Conservation (phyloP, 2,329 filamentous ascomycete genomes). For the Monosporascus sp. region DNA sequence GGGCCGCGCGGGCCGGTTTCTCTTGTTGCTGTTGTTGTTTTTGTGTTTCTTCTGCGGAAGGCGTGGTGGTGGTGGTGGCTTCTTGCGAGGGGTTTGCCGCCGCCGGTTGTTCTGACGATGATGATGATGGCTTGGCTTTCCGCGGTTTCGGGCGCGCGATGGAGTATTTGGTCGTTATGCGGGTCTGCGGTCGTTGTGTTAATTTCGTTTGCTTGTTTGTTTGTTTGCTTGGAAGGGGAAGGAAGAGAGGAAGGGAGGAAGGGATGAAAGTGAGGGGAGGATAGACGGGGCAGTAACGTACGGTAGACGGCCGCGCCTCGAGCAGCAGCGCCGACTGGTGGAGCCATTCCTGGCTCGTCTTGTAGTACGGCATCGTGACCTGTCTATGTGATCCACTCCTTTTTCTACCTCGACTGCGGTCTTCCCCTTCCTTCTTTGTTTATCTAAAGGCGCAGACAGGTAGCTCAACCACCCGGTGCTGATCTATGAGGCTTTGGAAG, state of each 20-base stretch:
- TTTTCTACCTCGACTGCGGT: neutral
- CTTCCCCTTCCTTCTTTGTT: neutral
- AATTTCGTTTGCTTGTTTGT: slow-evolving; percentile 6
- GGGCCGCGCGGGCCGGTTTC: slow-evolving; percentile 55
- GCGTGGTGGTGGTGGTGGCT: slow-evolving; percentile 23
- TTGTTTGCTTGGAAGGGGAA: neutral
- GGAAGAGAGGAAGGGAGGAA: neutral
- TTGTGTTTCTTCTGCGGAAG: slow-evolving; percentile 8
- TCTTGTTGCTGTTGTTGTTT: slow-evolving; percentile 12
- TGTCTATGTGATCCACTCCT: neutral
- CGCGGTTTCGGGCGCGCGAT: slow-evolving; percentile 43
- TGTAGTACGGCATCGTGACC: slow-evolving; percentile 68
- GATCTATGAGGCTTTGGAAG: too few relatives aligned
- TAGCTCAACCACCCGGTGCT: too few relatives aligned
- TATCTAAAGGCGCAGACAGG: neutral
- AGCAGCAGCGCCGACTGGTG: slow-evolving; percentile 80
- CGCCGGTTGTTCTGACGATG: slow-evolving; percentile 5
- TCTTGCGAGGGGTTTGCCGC: slow-evolving; percentile 10
- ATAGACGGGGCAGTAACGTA: slow-evolving; percentile 40
- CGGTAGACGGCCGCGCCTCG: slow-evolving; percentile 77
- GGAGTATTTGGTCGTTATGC: slow-evolving; percentile 89
- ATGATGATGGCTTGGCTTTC: slow-evolving; percentile 19
- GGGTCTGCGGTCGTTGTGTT: slow-evolving; percentile 54
- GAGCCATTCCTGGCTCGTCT: slow-evolving; percentile 85
- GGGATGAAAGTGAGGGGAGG: slow-evolving; percentile 1